Evolutionary conservation across 164 flowering plant species (phyloP).

Genomic region (Sextonia rubra): DNA sequence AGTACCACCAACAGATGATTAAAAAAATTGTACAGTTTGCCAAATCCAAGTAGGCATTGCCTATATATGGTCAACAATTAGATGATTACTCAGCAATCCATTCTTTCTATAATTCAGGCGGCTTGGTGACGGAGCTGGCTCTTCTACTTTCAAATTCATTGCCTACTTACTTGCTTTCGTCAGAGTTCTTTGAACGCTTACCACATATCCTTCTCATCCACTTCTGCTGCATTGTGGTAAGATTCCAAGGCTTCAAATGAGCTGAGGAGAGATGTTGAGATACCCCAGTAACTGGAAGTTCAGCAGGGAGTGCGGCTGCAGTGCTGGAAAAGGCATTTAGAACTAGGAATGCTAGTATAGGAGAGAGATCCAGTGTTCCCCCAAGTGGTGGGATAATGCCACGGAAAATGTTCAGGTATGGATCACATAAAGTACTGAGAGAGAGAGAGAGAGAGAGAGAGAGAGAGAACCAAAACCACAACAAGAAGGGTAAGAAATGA

Average conservation of each 20-base stretch:
- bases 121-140: not conserved
- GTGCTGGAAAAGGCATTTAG: conserved; percentile 81
- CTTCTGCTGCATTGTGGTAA: conserved; percentile 21
- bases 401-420: conserved; percentile 93
- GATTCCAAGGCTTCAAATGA: conserved; percentile 13
- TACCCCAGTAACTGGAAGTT: conserved; percentile 42
- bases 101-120: not conserved
- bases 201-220: conserved; percentile 26
- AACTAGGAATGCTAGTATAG: conserved; percentile 84
- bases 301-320: conserved; percentile 90
- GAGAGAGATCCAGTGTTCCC: conserved; percentile 88
- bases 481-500: not conserved
- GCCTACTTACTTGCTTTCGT: conserved; percentile 3
- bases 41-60: not conserved
- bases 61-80: not conserved
- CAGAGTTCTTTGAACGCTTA: conserved; percentile 10
- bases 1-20: not conserved
- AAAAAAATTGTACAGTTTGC: no score
- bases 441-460: not conserved
- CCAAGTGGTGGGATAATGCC: conserved; percentile 95
- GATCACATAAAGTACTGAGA: conserved; percentile 85
- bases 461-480: not conserved
- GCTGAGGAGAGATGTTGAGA: conserved; percentile 17
- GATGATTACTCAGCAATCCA: not conserved
- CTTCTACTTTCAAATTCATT: not conserved